Evolutionary conservation across 176 grass and related monocot species (phyloP), one percentile per base, ranked within the genome.

Genomic region (Calamus simplicifolius): DNA sequence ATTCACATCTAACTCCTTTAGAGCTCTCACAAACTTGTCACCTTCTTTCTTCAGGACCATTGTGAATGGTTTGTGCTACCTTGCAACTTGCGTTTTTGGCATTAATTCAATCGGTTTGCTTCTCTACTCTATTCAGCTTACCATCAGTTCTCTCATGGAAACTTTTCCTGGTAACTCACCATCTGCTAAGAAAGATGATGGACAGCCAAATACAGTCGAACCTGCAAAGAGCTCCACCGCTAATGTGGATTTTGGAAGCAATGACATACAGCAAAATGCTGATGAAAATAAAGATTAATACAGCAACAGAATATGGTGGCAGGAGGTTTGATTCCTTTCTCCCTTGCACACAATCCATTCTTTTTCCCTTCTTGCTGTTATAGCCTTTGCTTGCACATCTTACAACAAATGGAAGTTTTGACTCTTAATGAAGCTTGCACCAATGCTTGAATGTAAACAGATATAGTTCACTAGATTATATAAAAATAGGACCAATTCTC

Each of bases 1-100:
- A 18, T 78, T 67, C 16, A 30, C 1, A 63, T 17, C n/a, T 4
- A n/a, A 56, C 6, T 59, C 17, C 75, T 12, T 43, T 43, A 23
- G 18, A 48, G 17, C 59, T 64, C 18, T 61, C 38, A 35, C 16
- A 19, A 48, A 0, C 10, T 25, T 21, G 27, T 14, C 7, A 16
- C 5, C 70, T 71, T 16, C 68, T 50, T 43, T 69, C 35, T 66
- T 67, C 81, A 97, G 92, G 69, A 97, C 87, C 72, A 91, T 97
- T 64, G 38, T 97, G 51, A 97, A 84, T 88, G 92, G 92, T 14
- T 2, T 90, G 25, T 97, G 83, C 66, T 97, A 97, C 54, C 50
- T 97, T 67, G 92, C 87, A 74, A 97, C 92, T 16, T 88, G 78
- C 82, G 81, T 97, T 61, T 97, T 97, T 53, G 92, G 92, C 52